Percentiles rank a stretch among this genome's conserved stretches.
Evolutionary conservation across 176 grass and related monocot genomes (phyloP).

Genomic region (Saccharum spontaneum): DNA sequence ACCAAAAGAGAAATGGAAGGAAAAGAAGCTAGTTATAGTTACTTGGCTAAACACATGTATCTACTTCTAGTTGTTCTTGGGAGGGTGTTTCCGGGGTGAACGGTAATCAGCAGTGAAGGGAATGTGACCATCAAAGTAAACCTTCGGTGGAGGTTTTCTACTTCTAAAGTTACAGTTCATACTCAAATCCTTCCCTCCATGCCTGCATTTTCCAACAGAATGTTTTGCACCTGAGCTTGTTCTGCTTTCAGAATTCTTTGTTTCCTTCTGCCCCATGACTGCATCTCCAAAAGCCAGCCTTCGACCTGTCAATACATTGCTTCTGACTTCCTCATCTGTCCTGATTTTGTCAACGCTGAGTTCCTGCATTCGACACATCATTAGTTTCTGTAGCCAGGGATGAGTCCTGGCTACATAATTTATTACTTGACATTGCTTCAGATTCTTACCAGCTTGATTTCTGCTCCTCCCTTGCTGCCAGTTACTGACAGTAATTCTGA

Average conservation of each 20-base stretch:
- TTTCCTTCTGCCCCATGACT: conserved; percentile 6
- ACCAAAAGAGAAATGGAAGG: conserved; percentile 7
- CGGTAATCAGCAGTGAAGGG: conserved; percentile 72
- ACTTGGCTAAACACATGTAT: conserved; percentile 32
- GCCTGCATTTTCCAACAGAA: conserved; percentile 56
- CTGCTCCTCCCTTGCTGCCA: neutral
- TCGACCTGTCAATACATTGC: conserved; percentile 24
- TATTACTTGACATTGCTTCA: neutral
- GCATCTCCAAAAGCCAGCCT: conserved; percentile 31
- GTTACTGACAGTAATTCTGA: conserved; percentile 34
- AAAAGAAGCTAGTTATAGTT: conserved; percentile 32
- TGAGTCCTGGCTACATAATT: neutral
- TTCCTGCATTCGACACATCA: conserved; percentile 38
- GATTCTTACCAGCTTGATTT: conserved; percentile 36
- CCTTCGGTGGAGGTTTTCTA: conserved; percentile 40
- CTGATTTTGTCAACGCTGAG: conserved; percentile 14
- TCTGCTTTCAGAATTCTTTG: conserved; percentile 27
- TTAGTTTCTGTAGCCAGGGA: conserved; percentile 1
- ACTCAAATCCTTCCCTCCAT: conserved; percentile 43
- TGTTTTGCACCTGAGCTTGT: conserved; percentile 64
- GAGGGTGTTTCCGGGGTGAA: conserved; percentile 47
- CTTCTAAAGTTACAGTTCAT: conserved; percentile 46
- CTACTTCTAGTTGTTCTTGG: conserved; percentile 79
- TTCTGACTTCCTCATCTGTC: conserved; percentile 23
- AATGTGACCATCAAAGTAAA: conserved; percentile 52